A percentile compares a stretch with the other conserved stretches of the same genome.
These are phyloP conservation scores for Xylariaceae sp. DNA, from an alignment of 2,329 filamentous ascomycete species.

Conservation along the genomic window DNA sequence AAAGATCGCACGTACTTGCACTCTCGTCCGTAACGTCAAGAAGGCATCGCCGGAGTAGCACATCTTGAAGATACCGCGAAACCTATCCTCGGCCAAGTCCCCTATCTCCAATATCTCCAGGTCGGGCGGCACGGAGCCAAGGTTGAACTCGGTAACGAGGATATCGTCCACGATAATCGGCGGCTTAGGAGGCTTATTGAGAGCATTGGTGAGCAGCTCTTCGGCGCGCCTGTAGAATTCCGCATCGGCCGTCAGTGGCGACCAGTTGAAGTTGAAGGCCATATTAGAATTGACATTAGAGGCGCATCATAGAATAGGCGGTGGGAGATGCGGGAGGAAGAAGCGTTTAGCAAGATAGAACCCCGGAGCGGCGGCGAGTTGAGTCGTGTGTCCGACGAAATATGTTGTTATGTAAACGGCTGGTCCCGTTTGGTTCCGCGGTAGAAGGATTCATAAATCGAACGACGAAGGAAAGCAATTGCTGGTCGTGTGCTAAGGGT, in stretches of 20 bases:
- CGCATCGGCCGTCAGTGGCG: slow-evolving; percentile 93
- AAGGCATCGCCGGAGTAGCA: slow-evolving; percentile 95
- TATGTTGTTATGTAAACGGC: neutral
- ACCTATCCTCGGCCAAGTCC: slow-evolving; percentile 93
- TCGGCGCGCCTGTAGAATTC: slow-evolving; percentile 87
- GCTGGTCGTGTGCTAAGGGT: slow-evolving; percentile 1
- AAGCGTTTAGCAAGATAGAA: neutral
- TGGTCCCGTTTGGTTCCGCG: neutral
- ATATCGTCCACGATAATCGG: slow-evolving; percentile 99
- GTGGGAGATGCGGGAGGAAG: neutral
- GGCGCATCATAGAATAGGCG: slow-evolving; percentile 29
- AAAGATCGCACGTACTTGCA: slow-evolving; percentile 67
- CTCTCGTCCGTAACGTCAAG: slow-evolving; percentile 90
- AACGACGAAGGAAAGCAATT: neutral
- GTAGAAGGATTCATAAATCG: neutral
- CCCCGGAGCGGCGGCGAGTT: neutral
- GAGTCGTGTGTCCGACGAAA: neutral
- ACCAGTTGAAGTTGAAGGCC: slow-evolving; percentile 99
- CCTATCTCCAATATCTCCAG: slow-evolving; percentile 97
- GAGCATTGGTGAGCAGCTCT: slow-evolving; percentile 88
- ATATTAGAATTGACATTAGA: slow-evolving; percentile 62
- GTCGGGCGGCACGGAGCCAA: slow-evolving; percentile 91
- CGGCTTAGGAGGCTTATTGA: slow-evolving; percentile 97
- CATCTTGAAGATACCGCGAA: slow-evolving; percentile 99
- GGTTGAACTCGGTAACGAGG: slow-evolving; percentile 94